phyloP scores from a whole-genome alignment of 371 early-diverging fungal genomes.

The Choanephora cucurbitarum region DNA sequence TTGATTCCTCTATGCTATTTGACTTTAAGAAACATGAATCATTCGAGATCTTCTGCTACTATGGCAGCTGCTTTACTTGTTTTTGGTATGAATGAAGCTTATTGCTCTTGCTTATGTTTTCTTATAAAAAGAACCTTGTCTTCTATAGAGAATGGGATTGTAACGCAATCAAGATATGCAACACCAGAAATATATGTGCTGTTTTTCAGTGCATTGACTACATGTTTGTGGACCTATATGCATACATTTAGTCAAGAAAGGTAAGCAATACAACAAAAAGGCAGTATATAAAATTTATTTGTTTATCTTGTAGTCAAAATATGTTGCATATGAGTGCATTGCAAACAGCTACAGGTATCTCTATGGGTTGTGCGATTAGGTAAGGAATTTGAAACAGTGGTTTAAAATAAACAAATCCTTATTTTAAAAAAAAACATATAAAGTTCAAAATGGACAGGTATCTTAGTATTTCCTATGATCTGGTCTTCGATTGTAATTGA shows the following conservation, averaged over 20 bases:
- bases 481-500: constrained; percentile 72
- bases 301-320: constrained; percentile 34
- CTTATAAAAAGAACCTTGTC: too few relatives aligned
- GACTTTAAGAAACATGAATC: constrained; percentile 28
- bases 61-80: constrained; percentile 32
- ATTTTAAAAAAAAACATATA: not conserved
- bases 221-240: constrained; percentile 16
- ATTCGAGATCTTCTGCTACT: constrained; percentile 30
- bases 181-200: constrained; percentile 25
- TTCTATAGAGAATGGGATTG: constrained; percentile 32
- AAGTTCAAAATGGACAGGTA: constrained; percentile 39
- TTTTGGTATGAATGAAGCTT: constrained; percentile 42
- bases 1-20: constrained; percentile 36
- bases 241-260: constrained; percentile 20
- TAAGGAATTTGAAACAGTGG: constrained; percentile 62
- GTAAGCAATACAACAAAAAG: constrained; percentile 14
- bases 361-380: constrained; percentile 31
- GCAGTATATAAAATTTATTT: not conserved
- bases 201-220: constrained; percentile 26
- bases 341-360: constrained; percentile 63
- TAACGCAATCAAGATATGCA: constrained; percentile 39
- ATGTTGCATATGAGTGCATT: constrained; percentile 58
- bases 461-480: constrained; percentile 13
- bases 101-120: not conserved
- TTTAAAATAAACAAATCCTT: constrained; percentile 68